Evolutionary conservation across 306 rosid genomes (phyloP).

Genomic region (Casuarina cunninghamiana): DNA sequence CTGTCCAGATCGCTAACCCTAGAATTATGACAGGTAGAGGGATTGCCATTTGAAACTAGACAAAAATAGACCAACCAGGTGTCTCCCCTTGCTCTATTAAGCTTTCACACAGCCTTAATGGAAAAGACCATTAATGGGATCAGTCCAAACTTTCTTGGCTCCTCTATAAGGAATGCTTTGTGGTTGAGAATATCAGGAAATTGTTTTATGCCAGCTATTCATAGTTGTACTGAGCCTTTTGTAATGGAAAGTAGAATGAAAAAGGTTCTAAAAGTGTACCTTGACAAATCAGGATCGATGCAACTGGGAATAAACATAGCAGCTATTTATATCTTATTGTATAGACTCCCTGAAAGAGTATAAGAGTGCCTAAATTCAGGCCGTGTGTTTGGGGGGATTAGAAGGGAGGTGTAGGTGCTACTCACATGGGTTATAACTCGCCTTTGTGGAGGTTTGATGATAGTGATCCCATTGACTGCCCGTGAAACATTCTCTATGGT

Average conservation of each 20-base stretch:
- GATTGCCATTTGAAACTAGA: neutral
- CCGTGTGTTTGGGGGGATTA: neutral
- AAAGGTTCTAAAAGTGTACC: no score
- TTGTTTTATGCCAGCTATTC: no score
- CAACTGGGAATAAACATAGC: no score
- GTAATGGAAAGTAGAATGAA: no score
- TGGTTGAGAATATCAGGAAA: no score
- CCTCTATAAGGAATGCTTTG: no score
- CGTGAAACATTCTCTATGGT: neutral
- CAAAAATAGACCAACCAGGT: neutral
- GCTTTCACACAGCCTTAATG: neutral
- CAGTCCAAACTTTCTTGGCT: neutral
- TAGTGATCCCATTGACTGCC: neutral
- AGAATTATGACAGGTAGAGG: neutral
- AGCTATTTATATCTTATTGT: neutral
- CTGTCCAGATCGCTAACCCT: neutral
- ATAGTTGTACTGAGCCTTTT: no score
- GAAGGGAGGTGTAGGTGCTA: neutral
- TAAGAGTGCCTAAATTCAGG: neutral
- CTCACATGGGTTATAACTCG: neutral
- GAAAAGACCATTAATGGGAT: neutral
- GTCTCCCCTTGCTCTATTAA: neutral
- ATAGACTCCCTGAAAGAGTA: neutral
- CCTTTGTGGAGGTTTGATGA: neutral
- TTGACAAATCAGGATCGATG: no score